Conservation (phyloP, 805 yeast species). For the Candida germanica region DNA sequence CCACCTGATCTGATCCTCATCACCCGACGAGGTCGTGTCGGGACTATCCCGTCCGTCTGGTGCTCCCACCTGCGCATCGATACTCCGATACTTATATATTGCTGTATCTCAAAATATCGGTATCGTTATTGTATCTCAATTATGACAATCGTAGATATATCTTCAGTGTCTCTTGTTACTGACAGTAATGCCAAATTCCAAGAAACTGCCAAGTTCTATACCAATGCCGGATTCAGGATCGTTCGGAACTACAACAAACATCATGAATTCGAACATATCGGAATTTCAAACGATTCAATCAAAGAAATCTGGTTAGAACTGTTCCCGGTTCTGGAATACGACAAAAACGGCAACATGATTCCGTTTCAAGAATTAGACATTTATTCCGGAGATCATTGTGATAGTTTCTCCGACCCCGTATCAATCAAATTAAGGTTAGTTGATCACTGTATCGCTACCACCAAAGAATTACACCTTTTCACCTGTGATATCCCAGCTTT, state of each 20-base stretch:
- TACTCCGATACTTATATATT: too few relatives aligned
- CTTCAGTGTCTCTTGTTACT: conserved; percentile 63
- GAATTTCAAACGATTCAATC: conserved; percentile 63
- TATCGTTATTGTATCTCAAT: too few relatives aligned
- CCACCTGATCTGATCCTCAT: too few relatives aligned
- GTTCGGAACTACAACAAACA: conserved; percentile 56
- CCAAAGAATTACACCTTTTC: conserved; percentile 29
- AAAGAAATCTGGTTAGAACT: conserved; percentile 72
- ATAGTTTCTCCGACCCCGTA: conserved; percentile 25
- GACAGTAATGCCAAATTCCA: conserved; percentile 45
- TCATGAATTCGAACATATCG: conserved; percentile 26
- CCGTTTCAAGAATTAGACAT: conserved; percentile 42
- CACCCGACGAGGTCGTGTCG: not conserved
- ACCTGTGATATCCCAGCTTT: conserved; percentile 25
- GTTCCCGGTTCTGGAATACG: conserved; percentile 49
- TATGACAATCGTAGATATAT: conserved; percentile 30
- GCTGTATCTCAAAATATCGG: too few relatives aligned
- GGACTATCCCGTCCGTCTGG: not conserved
- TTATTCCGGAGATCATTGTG: conserved; percentile 36
- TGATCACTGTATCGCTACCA: conserved; percentile 10
- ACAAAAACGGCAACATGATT: conserved; percentile 28
- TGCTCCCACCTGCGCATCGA: too few relatives aligned
- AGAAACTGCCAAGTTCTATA: conserved; percentile 54
- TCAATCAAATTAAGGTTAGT: conserved; percentile 36
- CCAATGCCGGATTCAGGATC: conserved; percentile 56